Base-by-base conservation (phyloP, 768 basidiomycete genomes). In the Phanerodontia chrysosporium region DNA sequence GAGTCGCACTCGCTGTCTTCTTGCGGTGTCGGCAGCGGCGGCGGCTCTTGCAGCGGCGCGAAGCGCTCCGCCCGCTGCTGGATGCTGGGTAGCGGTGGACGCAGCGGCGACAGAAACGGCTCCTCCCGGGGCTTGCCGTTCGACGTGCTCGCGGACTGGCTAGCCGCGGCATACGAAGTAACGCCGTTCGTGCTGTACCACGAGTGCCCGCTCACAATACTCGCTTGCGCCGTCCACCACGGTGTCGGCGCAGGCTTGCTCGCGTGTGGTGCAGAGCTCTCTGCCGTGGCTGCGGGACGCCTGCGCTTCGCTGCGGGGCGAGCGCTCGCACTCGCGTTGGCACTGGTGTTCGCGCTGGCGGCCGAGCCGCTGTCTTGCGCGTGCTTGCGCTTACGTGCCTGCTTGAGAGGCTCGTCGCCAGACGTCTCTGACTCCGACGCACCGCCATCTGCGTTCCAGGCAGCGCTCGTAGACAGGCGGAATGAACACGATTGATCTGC, bases 51-150 rank as follows among this genome's bases (percentile, higher is more conserved):
- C 4, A 30, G n/a, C 16, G 8, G 28, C 18, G 52, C 52, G 5
- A 53, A 32, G n/a, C 52, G 52, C 24, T 53, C 52, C 9, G 52
- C 52, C 16, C 52, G 52, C 13, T 39, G 22, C 32, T 53, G 52
- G 21, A 53, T 36, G 21, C 52, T 53, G 12, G 35, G 52, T 7
- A 53, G 32, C 32, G 52, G 52, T 6, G 32, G 52, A 13, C 52
- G 32, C 8, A 53, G 39, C 18, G 52, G 35, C 35, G 52, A 53
- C 21, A 53, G 52, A 22, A 53, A 53, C 52, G 52, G 52, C 35
- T 53, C 52, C n/a, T 30, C 48, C 13, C 48, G 6, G 48, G 14
- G 29, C 25, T 13, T 25, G 18, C 48, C 25, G 21, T 27, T 7
- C 8, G 48, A 9, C 25, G n/a, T 22, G 48, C 24, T 49, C 8